A percentile compares a stretch with the other conserved stretches of the same genome.
These are phyloP conservation scores for Monosporascus sp. DNA, from an alignment of 2,329 filamentous ascomycete species.

Conservation along the genomic window DNA sequence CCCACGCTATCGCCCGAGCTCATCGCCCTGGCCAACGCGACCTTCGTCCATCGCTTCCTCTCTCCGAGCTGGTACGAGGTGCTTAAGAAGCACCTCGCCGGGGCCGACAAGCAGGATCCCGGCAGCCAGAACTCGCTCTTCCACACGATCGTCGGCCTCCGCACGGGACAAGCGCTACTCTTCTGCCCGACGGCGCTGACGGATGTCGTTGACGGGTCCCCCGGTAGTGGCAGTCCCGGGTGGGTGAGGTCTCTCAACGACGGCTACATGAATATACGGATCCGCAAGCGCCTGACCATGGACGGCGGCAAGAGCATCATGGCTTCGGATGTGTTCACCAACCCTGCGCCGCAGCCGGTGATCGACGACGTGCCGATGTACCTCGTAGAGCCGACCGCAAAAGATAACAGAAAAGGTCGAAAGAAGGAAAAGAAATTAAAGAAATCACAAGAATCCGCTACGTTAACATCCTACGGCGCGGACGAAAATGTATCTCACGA, in stretches of 20 bases:
- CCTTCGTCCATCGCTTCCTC: slow-evolving; percentile 18
- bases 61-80: slow-evolving; percentile 15
- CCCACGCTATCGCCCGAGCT: slow-evolving; percentile 17
- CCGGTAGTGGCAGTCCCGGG: neutral
- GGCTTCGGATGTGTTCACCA: neutral
- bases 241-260: slow-evolving; percentile 4
- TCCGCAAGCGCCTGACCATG: slow-evolving; percentile 11
- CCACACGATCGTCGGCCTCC: slow-evolving; percentile 11
- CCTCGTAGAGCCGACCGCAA: neutral
- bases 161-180: slow-evolving; percentile 16
- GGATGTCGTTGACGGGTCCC: neutral
- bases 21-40: slow-evolving; percentile 15
- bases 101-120: slow-evolving; percentile 3
- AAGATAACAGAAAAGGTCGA: no score
- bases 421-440: no score
- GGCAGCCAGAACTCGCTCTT: slow-evolving; percentile 9
- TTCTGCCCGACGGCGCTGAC: slow-evolving; percentile 17
- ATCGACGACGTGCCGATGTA: neutral
- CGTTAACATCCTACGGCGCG: no score
- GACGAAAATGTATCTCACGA: no score
- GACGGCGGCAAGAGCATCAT: slow-evolving; percentile 16
- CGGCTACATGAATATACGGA: slow-evolving; percentile 10
- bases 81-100: slow-evolving; percentile 14
- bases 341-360: neutral
- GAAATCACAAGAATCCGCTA: no score